Percentiles rank a stretch among this genome's conserved stretches.
These are phyloP conservation scores for Aquilaria yunnanensis DNA, from an alignment of 345 rosid genomes.

Conservation along the genomic window DNA sequence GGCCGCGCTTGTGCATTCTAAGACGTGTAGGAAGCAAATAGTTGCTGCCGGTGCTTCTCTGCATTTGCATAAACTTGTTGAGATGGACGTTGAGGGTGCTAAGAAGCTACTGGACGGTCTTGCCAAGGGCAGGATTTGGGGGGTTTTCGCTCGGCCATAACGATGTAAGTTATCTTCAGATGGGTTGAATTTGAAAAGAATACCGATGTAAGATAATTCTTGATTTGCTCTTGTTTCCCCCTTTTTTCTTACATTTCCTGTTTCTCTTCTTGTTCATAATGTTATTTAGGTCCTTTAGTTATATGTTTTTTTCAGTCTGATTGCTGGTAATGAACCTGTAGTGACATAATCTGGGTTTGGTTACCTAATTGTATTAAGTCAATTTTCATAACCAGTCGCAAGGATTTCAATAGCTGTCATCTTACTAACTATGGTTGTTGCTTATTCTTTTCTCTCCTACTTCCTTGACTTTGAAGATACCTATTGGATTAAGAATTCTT, in stretches of 20 bases:
- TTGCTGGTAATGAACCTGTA: conserved; percentile 17
- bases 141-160: conserved; percentile 57
- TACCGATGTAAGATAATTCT: conserved; percentile 35
- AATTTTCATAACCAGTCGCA: conserved; percentile 11
- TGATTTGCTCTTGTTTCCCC: not conserved
- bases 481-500: conserved; percentile 3
- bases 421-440: not conserved
- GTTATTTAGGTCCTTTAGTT: conserved; percentile 28
- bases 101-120: conserved; percentile 68
- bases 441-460: not conserved
- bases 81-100: conserved; percentile 75
- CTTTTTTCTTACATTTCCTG: not conserved
- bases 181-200: conserved; percentile 8
- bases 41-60: conserved; percentile 64
- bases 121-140: conserved; percentile 78
- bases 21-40: conserved; percentile 73
- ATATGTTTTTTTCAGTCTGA: conserved; percentile 14
- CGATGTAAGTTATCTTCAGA: conserved; percentile 5
- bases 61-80: conserved; percentile 69
- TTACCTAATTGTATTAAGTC: conserved; percentile 27
- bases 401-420: conserved; percentile 11
- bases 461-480: not conserved
- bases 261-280: conserved; percentile 34
- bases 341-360: conserved; percentile 27
- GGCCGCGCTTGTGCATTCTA: conserved; percentile 57